Conservation (phyloP, 2,329 filamentous ascomycete genomes). For the Microcyclospora tardicrescens region DNA sequence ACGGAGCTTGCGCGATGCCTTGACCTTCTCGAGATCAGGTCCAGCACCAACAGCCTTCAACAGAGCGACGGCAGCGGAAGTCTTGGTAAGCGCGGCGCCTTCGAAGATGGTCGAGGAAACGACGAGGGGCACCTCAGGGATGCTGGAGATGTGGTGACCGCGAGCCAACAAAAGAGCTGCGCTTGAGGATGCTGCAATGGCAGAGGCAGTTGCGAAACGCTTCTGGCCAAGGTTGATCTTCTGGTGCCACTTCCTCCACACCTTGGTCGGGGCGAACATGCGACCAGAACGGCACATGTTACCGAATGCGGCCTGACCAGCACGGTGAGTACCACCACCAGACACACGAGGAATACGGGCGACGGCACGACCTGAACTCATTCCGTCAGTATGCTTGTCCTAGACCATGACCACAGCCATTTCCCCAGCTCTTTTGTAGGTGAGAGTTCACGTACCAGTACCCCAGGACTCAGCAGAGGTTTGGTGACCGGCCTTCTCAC, state of each 20-base stretch:
- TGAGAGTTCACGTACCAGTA: conserved; percentile 53
- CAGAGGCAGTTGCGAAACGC: conserved; percentile 96
- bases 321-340: conserved; percentile 99
- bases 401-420: not conserved
- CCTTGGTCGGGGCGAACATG: conserved; percentile 99
- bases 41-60: conserved; percentile 85
- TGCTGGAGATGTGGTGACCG: conserved; percentile 83
- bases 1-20: conserved; percentile 89
- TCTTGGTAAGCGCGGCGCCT: conserved; percentile 70
- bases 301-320: conserved; percentile 99
- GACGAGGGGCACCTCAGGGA: conserved; percentile 95
- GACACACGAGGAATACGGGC: conserved; percentile 99
- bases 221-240: conserved; percentile 99
- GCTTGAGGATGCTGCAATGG: conserved; percentile 89
- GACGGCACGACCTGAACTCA: conserved; percentile 72
- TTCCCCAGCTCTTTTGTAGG: not conserved
- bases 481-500: conserved; percentile 99
- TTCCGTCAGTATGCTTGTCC: not conserved
- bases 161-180: conserved; percentile 91
- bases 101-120: conserved; percentile 84
- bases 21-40: conserved; percentile 87
- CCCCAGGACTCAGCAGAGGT: conserved; percentile 99
- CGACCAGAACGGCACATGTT: conserved; percentile 99
- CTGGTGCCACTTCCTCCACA: conserved; percentile 99
- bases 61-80: conserved; percentile 70